Evolutionary conservation across 2,329 filamentous ascomycete genomes (phyloP), one percentile per base, ranked within the genome.

Genomic region (Colletotrichum chlorophyti): DNA sequence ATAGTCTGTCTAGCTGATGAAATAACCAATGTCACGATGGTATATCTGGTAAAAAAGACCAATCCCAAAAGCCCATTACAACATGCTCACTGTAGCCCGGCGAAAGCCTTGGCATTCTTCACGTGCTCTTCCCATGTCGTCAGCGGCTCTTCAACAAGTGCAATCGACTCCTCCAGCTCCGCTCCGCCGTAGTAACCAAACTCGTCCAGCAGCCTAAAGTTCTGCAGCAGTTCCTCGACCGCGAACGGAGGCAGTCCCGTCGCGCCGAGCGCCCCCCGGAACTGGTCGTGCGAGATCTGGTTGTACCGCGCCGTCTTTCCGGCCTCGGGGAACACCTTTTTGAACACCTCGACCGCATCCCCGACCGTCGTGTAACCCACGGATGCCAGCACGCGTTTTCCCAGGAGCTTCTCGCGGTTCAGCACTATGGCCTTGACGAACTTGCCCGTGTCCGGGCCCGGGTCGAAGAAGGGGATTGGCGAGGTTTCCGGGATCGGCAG

Each of bases 141-240:
- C 2, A 74, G 69, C 69, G 70, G 68, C 31, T 75, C 71, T 4
- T 70, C 69, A 5, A 78, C 35, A 24, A 77, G 61, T 2, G 53
- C 62, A 37, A 68, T 48, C 26, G 71, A 74, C 58, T 70, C 68
- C 10, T 65, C 64, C 8, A 77, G 54, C 35, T 67, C 65, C 27
- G 67, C 73, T 1, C 71, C 72, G 5, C 57, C 72, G 29, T 74
- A 79, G 61, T 79, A 79, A 1, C 76, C 76, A 5, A 72, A 75
- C 15, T 74, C 71, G 26, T 73, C 68, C n/a, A 79, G 58, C 7
- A 79, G 65, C n/a, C 72, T 62, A 67, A 77, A 71, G 54, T 77
- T 79, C 66, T 79, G 76, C 11, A 74, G 53, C 62, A 79, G 42
- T 60, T 79, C 77, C 47, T 72, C 63, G 1, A 68, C 67, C 63